Evolutionary conservation across 345 rosid genomes (phyloP).

Genomic region (Schrenkiella parvula): DNA sequence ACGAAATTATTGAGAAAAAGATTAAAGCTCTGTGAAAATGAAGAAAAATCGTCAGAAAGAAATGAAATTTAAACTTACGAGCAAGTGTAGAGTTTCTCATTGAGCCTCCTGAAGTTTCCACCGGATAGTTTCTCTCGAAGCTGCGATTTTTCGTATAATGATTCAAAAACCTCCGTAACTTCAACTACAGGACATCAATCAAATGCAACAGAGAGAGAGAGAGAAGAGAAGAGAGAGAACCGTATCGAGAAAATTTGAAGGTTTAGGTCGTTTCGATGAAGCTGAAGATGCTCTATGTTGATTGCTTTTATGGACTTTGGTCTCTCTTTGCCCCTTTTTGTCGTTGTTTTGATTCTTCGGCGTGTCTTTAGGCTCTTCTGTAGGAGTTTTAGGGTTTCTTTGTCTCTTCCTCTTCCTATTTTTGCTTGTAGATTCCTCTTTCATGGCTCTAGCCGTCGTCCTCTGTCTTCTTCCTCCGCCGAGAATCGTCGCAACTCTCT

Average conservation of each 20-base stretch:
- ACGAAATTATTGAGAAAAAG: not conserved
- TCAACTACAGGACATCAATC: not conserved
- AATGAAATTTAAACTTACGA: conserved; percentile 37
- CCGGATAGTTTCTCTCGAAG: conserved; percentile 58
- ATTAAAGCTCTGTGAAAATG: not conserved
- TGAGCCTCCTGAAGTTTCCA: conserved; percentile 90
- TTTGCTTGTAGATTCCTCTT: conserved; percentile 36
- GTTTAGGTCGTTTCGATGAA: conserved; percentile 33
- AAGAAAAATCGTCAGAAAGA: not conserved
- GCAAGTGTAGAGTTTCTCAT: conserved; percentile 92
- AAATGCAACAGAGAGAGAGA: not conserved
- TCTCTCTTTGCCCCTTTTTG: conserved; percentile 20
- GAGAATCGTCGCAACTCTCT: not conserved
- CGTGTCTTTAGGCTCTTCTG: conserved; percentile 12
- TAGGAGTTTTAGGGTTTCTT: conserved; percentile 25
- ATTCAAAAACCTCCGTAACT: not conserved
- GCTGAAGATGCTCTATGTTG: conserved; percentile 23
- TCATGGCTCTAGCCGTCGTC: conserved; percentile 31
- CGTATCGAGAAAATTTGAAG: conserved; percentile 51
- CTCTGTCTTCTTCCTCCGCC: not conserved
- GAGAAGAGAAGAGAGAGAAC: conserved; percentile 31
- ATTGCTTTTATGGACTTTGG: not conserved
- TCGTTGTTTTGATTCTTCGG: conserved; percentile 1
- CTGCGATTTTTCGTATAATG: conserved; percentile 34
- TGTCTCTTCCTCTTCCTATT: conserved; percentile 54